Evolutionary conservation across 2,329 filamentous ascomycete species (phyloP).

Genomic region (Sporothrix variecibatus): DNA sequence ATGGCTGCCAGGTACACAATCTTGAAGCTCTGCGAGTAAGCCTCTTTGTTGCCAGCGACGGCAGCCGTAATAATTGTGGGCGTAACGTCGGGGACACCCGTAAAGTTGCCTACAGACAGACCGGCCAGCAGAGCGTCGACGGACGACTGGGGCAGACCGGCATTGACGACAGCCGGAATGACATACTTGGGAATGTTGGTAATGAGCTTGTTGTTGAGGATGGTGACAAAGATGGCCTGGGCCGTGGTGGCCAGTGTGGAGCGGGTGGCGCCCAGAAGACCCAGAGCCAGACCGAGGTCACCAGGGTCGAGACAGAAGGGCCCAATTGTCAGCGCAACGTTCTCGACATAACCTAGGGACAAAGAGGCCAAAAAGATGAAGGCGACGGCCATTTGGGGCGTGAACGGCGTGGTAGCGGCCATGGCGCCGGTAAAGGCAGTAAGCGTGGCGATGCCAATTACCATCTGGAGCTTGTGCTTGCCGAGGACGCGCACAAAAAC

Average conservation of each 20-base stretch:
- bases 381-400: conserved; percentile 38
- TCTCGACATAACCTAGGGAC: conserved; percentile 42
- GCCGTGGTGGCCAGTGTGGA: conserved; percentile 44
- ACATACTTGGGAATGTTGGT: conserved; percentile 41
- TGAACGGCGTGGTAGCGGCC: conserved; percentile 35
- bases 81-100: conserved; percentile 40
- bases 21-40: conserved; percentile 47
- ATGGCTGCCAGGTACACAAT: conserved; percentile 40
- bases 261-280: conserved; percentile 49
- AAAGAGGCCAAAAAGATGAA: conserved; percentile 38
- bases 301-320: conserved; percentile 49
- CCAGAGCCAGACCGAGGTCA: conserved; percentile 48
- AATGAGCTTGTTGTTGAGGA: conserved; percentile 42
- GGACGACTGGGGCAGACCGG: conserved; percentile 41
- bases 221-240: conserved; percentile 41
- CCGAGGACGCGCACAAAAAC: conserved; percentile 41
- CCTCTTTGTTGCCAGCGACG: conserved; percentile 40
- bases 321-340: conserved; percentile 45
- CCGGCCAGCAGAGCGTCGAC: conserved; percentile 40
- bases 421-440: conserved; percentile 41
- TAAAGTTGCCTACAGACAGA: conserved; percentile 38
- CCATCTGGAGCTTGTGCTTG: conserved; percentile 41
- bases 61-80: conserved; percentile 39
- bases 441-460: conserved; percentile 36
- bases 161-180: conserved; percentile 38